Conservation (phyloP, 371 early-diverging fungal species). For the Saksenaea oblongispora region DNA sequence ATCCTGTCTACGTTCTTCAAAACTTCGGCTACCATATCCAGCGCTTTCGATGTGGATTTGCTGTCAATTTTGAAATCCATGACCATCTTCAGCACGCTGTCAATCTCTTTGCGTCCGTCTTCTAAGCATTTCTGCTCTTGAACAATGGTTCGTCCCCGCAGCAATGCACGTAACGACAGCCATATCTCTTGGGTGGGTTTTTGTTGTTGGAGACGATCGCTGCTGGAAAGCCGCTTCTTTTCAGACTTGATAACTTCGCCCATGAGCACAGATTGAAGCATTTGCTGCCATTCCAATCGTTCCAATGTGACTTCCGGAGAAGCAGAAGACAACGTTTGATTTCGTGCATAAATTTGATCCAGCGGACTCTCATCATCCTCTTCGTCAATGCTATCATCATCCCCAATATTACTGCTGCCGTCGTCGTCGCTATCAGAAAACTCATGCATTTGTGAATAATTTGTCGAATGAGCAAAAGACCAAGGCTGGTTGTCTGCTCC, state of each 20-base stretch:
- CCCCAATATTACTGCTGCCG: constrained; percentile 28
- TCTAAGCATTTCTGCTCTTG: constrained; percentile 74
- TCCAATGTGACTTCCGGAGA: constrained; percentile 65
- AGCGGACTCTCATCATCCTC: constrained; percentile 32
- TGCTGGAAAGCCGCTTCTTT: constrained; percentile 68
- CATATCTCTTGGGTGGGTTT: constrained; percentile 72
- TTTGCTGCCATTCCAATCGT: constrained; percentile 82
- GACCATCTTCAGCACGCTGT: constrained; percentile 63
- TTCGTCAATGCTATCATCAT: constrained; percentile 14
- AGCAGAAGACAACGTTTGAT: constrained; percentile 33
- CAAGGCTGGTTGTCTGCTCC: not conserved
- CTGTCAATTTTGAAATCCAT: constrained; percentile 62
- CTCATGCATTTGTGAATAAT: not conserved
- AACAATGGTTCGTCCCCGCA: constrained; percentile 61
- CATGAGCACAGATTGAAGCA: constrained; percentile 82
- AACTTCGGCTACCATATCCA: constrained; percentile 67
- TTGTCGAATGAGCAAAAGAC: not conserved
- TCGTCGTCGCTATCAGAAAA: constrained; percentile 30
- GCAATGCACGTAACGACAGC: constrained; percentile 70
- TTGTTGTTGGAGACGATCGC: constrained; percentile 51
- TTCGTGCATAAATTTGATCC: constrained; percentile 36
- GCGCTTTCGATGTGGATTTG: constrained; percentile 44
- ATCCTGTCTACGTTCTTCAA: constrained; percentile 75
- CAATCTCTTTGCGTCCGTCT: constrained; percentile 65
- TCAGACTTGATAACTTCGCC: constrained; percentile 89